Conservation (phyloP, 495 filamentous ascomycete species). For the Pseudoneurospora amorphoporcata region DNA sequence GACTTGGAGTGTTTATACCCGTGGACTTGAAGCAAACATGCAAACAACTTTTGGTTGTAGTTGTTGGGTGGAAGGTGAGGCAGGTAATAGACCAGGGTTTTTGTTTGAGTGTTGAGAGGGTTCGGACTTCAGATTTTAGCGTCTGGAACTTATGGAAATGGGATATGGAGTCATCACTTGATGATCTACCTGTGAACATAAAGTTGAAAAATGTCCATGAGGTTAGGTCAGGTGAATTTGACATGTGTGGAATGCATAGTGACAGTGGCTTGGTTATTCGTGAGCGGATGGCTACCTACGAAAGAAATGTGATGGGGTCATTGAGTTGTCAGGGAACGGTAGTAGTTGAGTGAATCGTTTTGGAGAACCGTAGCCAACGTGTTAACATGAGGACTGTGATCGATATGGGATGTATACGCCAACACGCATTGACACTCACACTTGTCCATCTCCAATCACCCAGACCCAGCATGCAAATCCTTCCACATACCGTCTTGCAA, state of each 20-base stretch:
- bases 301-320: background rate
- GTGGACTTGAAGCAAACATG: background rate
- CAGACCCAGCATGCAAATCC: background rate
- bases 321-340: background rate
- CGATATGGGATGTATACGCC: background rate
- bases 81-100: background rate
- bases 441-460: background rate
- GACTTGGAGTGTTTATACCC: background rate
- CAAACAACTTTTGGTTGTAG: background rate
- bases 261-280: background rate
- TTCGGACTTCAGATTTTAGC: too few relatives aligned
- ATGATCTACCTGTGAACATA: background rate
- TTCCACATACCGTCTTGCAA: background rate
- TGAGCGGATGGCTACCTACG: background rate
- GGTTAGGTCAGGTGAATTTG: background rate
- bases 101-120: background rate
- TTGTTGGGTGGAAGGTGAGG: background rate
- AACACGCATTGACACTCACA: background rate
- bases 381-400: background rate
- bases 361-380: background rate
- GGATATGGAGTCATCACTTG: background rate
- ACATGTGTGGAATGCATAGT: background rate
- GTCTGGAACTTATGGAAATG: too few relatives aligned
- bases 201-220: background rate
- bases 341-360: background rate